These are phyloP conservation scores for Oryza meyeriana DNA, from an alignment of 176 grass and related monocot genomes.

Conservation along the genomic window DNA sequence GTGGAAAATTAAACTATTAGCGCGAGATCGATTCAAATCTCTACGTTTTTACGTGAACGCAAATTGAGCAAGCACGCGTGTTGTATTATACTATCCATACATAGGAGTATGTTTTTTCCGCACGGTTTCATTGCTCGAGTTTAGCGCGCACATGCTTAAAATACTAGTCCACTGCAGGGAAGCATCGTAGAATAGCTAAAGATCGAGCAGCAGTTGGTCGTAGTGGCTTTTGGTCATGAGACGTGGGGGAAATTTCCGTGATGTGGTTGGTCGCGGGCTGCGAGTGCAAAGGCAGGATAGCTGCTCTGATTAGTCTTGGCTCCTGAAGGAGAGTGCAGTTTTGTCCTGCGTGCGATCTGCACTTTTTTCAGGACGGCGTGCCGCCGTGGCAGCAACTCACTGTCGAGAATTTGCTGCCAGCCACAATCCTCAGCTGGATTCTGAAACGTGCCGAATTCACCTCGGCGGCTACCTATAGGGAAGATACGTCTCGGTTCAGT, in stretches of 20 bases:
- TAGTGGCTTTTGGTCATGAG: background rate
- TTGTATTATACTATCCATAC: too few relatives aligned
- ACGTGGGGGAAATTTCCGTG: background rate
- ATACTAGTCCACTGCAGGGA: background rate
- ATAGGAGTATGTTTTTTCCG: too few relatives aligned
- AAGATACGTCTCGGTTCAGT: background rate
- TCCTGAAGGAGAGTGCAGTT: background rate
- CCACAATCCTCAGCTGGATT: background rate
- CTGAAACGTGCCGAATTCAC: constrained; percentile 10
- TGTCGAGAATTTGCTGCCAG: background rate
- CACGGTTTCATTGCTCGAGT: background rate
- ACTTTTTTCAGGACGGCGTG: background rate
- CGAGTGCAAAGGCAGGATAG: background rate
- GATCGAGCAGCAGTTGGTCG: background rate
- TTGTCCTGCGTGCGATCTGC: background rate
- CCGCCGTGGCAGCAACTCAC: background rate
- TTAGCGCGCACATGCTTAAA: background rate
- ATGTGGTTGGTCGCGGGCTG: background rate
- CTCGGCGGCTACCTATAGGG: background rate
- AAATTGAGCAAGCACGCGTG: background rate
- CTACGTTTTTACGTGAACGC: background rate
- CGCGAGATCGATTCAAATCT: background rate
- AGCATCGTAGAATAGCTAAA: background rate
- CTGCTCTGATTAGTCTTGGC: background rate
- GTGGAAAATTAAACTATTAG: background rate